phyloP scores from a whole-genome alignment of 352 stramenopile species.

The Phytopythium helicoides region DNA sequence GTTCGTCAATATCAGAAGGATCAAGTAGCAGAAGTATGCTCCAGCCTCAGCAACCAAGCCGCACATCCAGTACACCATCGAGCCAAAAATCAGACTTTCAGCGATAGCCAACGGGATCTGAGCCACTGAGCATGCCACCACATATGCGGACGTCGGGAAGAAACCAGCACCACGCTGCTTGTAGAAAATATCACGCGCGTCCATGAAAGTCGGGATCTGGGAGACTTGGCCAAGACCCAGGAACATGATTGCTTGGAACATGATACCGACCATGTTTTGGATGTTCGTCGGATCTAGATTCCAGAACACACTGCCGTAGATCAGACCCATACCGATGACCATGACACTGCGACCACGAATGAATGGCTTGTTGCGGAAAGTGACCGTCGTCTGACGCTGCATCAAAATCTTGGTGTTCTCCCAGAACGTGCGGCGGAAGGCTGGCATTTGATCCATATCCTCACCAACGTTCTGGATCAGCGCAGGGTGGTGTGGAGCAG shows the following conservation, averaged over 20 bases:
- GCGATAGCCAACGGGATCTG: constrained; percentile 58
- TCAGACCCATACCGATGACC: constrained; percentile 34
- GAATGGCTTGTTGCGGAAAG: constrained; percentile 43
- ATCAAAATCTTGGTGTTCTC: constrained; percentile 29
- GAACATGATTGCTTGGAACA: constrained; percentile 80
- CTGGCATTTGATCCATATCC: constrained; percentile 33
- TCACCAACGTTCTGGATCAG: constrained; percentile 22
- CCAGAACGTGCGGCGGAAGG: constrained; percentile 39
- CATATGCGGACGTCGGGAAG: constrained; percentile 56
- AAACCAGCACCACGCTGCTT: constrained; percentile 81
- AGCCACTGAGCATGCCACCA: constrained; percentile 55
- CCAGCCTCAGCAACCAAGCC: constrained; percentile 30
- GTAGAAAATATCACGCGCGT: too few relatives aligned
- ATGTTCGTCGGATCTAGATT: constrained; percentile 33
- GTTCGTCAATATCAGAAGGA: constrained; percentile 41
- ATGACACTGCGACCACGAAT: constrained; percentile 37
- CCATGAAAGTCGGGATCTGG: too few relatives aligned
- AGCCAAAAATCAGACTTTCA: constrained; percentile 72
- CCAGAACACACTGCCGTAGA: constrained; percentile 43
- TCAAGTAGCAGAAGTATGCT: constrained; percentile 39
- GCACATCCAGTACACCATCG: constrained; percentile 80
- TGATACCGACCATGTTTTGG: constrained; percentile 54
- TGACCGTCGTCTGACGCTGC: constrained; percentile 59
- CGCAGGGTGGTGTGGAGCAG: constrained; percentile 18
- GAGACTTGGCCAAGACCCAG: constrained; percentile 67